Percentiles rank a stretch among this genome's conserved stretches.
phyloP scores from a whole-genome alignment of 1,284 basidiomycete genomes.

The Ganoderma boninense region DNA sequence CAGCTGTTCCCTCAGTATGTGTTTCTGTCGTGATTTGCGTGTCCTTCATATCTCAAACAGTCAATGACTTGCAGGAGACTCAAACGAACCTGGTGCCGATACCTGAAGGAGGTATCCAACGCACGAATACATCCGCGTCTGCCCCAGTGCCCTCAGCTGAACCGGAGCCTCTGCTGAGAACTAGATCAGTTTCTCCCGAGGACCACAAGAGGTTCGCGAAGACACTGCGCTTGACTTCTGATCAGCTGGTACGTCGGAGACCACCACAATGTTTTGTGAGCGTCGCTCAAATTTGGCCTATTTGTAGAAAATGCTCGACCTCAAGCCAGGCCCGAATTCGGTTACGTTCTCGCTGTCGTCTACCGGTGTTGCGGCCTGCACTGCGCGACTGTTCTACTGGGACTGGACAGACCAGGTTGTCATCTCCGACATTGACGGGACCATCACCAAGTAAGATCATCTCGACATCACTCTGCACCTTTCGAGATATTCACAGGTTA shows the following conservation, averaged over 20 bases:
- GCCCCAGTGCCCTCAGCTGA: conserved; percentile 18
- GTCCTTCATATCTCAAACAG: background rate
- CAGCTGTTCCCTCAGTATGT: conserved; percentile 27
- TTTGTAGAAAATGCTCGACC: conserved; percentile 80
- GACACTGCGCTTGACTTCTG: conserved; percentile 87
- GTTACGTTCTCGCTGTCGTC: conserved; percentile 97
- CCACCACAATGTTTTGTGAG: background rate
- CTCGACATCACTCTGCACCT: background rate
- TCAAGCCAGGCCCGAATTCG: conserved; percentile 91
- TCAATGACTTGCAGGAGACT: background rate
- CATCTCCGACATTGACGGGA: conserved; percentile 98
- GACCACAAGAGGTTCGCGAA: conserved; percentile 81
- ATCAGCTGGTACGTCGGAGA: conserved; percentile 70
- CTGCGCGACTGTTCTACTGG: conserved; percentile 97
- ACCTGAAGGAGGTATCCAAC: conserved; percentile 12
- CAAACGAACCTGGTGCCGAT: conserved; percentile 11
- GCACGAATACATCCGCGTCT: conserved; percentile 29
- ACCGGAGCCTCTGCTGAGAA: background rate
- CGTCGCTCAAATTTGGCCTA: background rate
- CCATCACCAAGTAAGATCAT: conserved; percentile 90
- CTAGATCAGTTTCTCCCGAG: conserved; percentile 5
- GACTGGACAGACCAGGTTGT: conserved; percentile 90
- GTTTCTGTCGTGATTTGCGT: background rate
- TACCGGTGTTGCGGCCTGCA: conserved; percentile 87
- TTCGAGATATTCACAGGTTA: conserved; percentile 13